A percentile compares a stretch with the other conserved stretches of the same genome.
Conservation (phyloP, 1,139 yeast genomes). For the Suhomyces anneliseae region DNA sequence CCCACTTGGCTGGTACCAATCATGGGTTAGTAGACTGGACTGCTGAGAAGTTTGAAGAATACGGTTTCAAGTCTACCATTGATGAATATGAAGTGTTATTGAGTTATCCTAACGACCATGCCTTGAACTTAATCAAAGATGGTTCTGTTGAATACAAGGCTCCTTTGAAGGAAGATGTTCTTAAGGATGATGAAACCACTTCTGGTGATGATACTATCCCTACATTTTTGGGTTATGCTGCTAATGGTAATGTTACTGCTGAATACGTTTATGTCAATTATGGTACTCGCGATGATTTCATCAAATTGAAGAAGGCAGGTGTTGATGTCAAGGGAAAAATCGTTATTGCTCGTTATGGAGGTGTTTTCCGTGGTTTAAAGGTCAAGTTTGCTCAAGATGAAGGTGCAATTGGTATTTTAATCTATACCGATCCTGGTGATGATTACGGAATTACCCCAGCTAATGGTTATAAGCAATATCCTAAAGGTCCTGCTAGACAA, state of each 20-base stretch:
- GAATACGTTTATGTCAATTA: constrained; percentile 46
- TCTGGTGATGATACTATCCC: constrained; percentile 44
- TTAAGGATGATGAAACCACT: constrained; percentile 72
- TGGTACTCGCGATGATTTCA: constrained; percentile 41
- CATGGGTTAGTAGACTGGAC: constrained; percentile 42
- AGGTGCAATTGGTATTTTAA: constrained; percentile 46
- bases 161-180: constrained; percentile 65
- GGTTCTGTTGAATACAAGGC: constrained; percentile 54
- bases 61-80: constrained; percentile 52
- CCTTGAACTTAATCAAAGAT: constrained; percentile 36
- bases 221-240: constrained; percentile 48
- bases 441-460: constrained; percentile 44
- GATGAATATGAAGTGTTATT: constrained; percentile 60
- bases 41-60: constrained; percentile 33
- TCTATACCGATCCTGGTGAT: constrained; percentile 48
- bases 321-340: constrained; percentile 44
- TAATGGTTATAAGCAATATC: constrained; percentile 46
- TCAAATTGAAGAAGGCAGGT: constrained; percentile 29
- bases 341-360: constrained; percentile 43
- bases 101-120: constrained; percentile 51
- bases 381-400: constrained; percentile 51
- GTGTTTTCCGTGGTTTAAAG: constrained; percentile 45
- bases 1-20: constrained; percentile 45
- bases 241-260: constrained; percentile 50
- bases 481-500: constrained; percentile 49